Evolutionary conservation across 176 grass and related monocot species (phyloP), one percentile per base, ranked within the genome.

Genomic region (Raddia distichophylla): DNA sequence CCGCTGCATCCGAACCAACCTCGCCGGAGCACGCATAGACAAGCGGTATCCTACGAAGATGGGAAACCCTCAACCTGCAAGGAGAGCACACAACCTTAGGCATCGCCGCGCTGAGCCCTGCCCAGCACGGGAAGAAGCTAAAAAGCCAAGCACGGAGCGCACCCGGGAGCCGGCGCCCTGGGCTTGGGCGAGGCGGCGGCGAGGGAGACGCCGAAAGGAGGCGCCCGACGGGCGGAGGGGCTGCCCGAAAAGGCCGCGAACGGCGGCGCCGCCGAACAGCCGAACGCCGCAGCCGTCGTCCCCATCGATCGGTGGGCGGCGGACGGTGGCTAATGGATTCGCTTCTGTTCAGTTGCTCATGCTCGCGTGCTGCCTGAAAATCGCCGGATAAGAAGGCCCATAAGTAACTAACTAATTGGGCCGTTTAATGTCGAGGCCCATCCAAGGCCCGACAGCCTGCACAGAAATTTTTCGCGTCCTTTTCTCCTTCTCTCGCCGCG

Each of bases 11-110:
- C 12, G 67, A 59, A 52, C 34, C 57, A 68, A 9, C 44, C 60
- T 82, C 74, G 1, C 54, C 60, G 32, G 74, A 86, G 60, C 73
- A 90, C 47, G 83, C 83, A 51, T 51, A 77, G 32, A 52, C 47
- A 37, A 8, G 27, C 2, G 12, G 78, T 17, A 35, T 44, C 52
- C 83, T 74, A 60, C 3, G 51, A 46, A 12, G 73, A 60, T 15
- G 68, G 13, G 79, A 90, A 78, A 69, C 73, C 27, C 34, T 48
- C 45, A 86, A 57, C 19, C 88, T 90, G 74, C 73, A 14, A 6
- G 75, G 32, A 77, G 60, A 63, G 34, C 5, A 11, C 68, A 17
- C 44, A 60, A 68, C 4, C 74, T 79, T 44, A 82, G 83, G 20
- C 51, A 85, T 56, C 65, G 6, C 17, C 53, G 6, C 57, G 48